Evolutionary conservation across 2,329 filamentous ascomycete species (phyloP).

Genomic region (Colletotrichum siamense): DNA sequence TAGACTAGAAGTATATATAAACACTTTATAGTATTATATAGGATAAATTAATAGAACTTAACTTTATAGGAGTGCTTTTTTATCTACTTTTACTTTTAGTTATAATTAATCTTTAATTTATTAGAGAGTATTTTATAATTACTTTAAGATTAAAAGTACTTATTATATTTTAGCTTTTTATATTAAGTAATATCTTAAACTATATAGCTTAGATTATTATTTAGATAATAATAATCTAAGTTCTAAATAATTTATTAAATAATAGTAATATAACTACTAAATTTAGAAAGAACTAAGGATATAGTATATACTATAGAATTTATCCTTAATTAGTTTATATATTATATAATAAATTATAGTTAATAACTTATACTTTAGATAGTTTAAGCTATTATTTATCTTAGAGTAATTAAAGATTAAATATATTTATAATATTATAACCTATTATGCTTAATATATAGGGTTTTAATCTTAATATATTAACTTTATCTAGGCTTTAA

Average conservation of each 20-base stretch:
- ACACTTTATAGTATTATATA: background rate
- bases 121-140: background rate
- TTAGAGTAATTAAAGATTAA: background rate
- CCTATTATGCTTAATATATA: background rate
- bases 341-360: background rate
- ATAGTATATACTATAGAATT: background rate
- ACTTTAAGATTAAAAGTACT: background rate
- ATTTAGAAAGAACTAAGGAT: background rate
- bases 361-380: background rate
- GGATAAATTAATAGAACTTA: background rate
- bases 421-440: background rate
- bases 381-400: background rate
- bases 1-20: background rate
- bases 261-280: background rate
- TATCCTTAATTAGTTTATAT: background rate
- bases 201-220: background rate
- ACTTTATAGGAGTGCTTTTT: background rate
- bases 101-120: background rate
- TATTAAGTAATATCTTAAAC: background rate
- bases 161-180: background rate
- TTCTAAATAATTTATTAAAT: background rate
- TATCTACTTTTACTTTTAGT: background rate
- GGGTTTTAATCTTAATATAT: background rate
- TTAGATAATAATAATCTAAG: background rate
- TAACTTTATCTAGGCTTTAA: background rate